phyloP scores from a whole-genome alignment of 345 rosid genomes.

The Iberis pinnata region DNA sequence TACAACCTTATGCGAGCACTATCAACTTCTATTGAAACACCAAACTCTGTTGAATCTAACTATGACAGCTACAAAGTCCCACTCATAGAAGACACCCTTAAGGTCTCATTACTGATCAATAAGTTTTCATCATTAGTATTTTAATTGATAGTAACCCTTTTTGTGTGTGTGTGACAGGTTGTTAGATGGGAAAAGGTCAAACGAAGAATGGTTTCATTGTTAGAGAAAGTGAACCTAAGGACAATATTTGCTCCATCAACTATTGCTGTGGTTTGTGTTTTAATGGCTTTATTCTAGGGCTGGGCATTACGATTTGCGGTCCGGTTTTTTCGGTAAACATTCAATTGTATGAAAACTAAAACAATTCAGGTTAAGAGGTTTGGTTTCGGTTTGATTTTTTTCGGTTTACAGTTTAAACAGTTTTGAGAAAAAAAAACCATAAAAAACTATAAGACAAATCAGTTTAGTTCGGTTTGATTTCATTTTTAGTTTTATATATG shows the following conservation, averaged over 20 bases:
- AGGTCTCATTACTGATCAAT: conserved; percentile 18
- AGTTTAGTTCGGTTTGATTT: too few species aligned
- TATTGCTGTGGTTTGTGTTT: conserved; percentile 50
- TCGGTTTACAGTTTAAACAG: too few species aligned
- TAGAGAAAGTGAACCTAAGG: conserved; percentile 36
- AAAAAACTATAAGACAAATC: too few species aligned
- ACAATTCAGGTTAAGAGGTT: too few species aligned
- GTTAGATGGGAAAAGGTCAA: conserved; percentile 26
- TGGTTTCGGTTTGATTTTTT: too few species aligned
- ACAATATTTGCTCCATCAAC: conserved; percentile 55
- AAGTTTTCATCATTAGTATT: background rate
- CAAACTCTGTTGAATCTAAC: conserved; percentile 22
- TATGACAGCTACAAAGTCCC: conserved; percentile 41
- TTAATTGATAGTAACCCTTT: background rate
- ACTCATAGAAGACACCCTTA: conserved; percentile 24
- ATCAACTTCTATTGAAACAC: conserved; percentile 27
- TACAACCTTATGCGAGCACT: conserved; percentile 43
- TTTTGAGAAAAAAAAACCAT: too few species aligned
- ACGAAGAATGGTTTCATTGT: conserved; percentile 11
- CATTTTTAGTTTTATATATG: too few species aligned
- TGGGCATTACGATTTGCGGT: too few species aligned
- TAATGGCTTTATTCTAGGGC: too few species aligned
- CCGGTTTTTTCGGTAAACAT: too few species aligned
- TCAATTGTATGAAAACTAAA: too few species aligned
- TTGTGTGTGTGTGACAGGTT: conserved; percentile 32